Conservation (phyloP, 2,329 filamentous ascomycete genomes). For the Thelonectria discophora region DNA sequence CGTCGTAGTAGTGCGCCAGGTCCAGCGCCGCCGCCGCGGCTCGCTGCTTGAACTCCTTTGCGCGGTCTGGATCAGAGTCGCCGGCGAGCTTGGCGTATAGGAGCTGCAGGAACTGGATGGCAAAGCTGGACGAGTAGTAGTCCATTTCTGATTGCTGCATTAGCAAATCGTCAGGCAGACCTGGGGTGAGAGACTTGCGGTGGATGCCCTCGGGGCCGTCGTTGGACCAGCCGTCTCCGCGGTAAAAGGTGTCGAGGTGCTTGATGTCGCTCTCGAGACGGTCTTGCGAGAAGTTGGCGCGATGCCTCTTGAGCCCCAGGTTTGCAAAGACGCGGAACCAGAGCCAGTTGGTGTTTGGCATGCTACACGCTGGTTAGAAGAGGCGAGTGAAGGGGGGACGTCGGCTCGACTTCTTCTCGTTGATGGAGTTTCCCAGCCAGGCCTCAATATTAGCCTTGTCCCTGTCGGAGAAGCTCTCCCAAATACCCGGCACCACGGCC, state of each 20-base stretch:
- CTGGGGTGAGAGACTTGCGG: slow-evolving; percentile 52
- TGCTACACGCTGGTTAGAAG: slow-evolving; percentile 57
- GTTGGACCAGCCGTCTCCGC: slow-evolving; percentile 84
- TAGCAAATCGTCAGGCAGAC: slow-evolving; percentile 4
- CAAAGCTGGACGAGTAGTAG: slow-evolving; percentile 85
- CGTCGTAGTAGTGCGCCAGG: slow-evolving; percentile 79
- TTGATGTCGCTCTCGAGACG: slow-evolving; percentile 78
- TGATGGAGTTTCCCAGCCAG: slow-evolving; percentile 79
- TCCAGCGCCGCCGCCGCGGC: slow-evolving; percentile 74
- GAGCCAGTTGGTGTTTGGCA: slow-evolving; percentile 74
- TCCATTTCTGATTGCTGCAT: slow-evolving; percentile 70
- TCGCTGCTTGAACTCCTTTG: slow-evolving; percentile 74
- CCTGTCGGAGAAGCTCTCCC: slow-evolving; percentile 69
- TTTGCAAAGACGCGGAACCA: slow-evolving; percentile 90
- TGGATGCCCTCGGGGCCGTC: slow-evolving; percentile 82
- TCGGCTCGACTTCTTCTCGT: slow-evolving; percentile 71
- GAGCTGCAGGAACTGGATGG: slow-evolving; percentile 82
- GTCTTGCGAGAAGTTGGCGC: slow-evolving; percentile 73
- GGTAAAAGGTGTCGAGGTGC: slow-evolving; percentile 82
- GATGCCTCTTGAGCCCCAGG: slow-evolving; percentile 78
- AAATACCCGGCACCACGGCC: slow-evolving; percentile 72
- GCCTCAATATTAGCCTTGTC: slow-evolving; percentile 73
- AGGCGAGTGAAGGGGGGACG: background rate
- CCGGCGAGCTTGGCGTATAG: slow-evolving; percentile 78
- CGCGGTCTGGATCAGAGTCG: slow-evolving; percentile 70